Evolutionary conservation across 2,329 filamentous ascomycete species (phyloP).

Genomic region (Phyllosticta ampelicida): DNA sequence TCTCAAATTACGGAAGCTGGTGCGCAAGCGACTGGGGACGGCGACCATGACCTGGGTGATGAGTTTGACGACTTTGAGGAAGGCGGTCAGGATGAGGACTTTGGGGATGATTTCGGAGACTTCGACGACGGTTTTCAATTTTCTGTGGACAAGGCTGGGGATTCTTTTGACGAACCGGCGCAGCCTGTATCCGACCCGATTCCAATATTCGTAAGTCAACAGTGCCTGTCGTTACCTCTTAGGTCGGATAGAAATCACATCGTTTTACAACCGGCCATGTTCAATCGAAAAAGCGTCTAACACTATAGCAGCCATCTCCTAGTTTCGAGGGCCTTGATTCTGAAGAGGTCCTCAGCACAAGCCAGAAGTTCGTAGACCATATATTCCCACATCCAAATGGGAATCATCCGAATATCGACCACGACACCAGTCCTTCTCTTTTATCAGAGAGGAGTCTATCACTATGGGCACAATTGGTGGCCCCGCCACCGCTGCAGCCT

Average conservation of each 20-base stretch:
- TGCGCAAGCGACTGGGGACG: slow-evolving; percentile 41
- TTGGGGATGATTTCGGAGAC: slow-evolving; percentile 41
- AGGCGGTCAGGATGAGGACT: slow-evolving; percentile 40
- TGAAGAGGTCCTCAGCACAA: slow-evolving; percentile 46
- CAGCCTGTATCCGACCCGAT: slow-evolving; percentile 31
- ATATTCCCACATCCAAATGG: slow-evolving; percentile 42
- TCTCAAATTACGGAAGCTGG: slow-evolving; percentile 16
- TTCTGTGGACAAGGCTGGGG: slow-evolving; percentile 24
- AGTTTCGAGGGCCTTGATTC: slow-evolving; percentile 55
- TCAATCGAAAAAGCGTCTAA: slow-evolving; percentile 10
- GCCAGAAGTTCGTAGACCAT: slow-evolving; percentile 53
- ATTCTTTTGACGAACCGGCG: slow-evolving; percentile 29
- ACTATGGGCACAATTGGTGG: slow-evolving; percentile 91
- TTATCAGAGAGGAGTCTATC: slow-evolving; percentile 79
- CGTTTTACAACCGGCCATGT: not conserved
- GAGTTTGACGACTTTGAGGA: slow-evolving; percentile 58
- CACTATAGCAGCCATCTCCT: slow-evolving; percentile 47
- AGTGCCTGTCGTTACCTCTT: slow-evolving; percentile 21
- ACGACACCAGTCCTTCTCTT: slow-evolving; percentile 40
- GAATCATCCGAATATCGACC: slow-evolving; percentile 12
- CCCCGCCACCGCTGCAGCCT: slow-evolving; percentile 85
- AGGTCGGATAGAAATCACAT: not conserved
- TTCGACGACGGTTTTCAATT: slow-evolving; percentile 18
- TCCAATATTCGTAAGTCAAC: slow-evolving; percentile 39
- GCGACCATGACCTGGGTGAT: slow-evolving; percentile 61